phyloP scores from a whole-genome alignment of 164 flowering plant genomes.

The Amborella trichopoda region DNA sequence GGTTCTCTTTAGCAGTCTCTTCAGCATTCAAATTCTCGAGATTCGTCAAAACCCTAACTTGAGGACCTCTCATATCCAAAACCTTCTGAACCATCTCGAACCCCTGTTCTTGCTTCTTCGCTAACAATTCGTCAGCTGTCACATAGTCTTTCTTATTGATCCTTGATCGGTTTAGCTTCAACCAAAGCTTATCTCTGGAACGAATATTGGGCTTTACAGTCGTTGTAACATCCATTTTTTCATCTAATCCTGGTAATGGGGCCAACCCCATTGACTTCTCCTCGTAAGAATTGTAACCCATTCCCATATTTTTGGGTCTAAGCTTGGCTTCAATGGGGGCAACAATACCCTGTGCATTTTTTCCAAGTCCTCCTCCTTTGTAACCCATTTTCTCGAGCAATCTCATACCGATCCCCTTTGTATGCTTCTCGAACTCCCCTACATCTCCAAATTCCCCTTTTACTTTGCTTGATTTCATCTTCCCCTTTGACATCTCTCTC shows the following conservation, averaged over 20 bases:
- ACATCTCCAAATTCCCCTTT: slow-evolving; percentile 19
- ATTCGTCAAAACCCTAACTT: slow-evolving; percentile 72
- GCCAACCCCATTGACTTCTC: slow-evolving; percentile 21
- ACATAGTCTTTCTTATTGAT: slow-evolving; percentile 28
- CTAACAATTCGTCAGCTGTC: slow-evolving; percentile 66
- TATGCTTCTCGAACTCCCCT: slow-evolving; percentile 63
- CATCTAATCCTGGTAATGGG: slow-evolving; percentile 20
- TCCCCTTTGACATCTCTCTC: slow-evolving; percentile 13
- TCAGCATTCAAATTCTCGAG: slow-evolving; percentile 74
- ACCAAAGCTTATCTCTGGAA: slow-evolving; percentile 42
- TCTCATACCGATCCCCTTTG: slow-evolving; percentile 75
- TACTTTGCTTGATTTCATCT: slow-evolving; percentile 15
- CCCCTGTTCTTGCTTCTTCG: slow-evolving; percentile 53
- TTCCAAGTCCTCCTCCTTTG: slow-evolving; percentile 82
- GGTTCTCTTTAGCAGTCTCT: slow-evolving; percentile 53
- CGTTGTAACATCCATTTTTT: slow-evolving; percentile 27
- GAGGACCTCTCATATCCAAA: slow-evolving; percentile 89
- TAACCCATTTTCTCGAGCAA: slow-evolving; percentile 84
- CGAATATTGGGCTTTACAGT: slow-evolving; percentile 8
- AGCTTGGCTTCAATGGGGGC: slow-evolving; percentile 67
- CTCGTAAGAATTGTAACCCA: slow-evolving; percentile 70
- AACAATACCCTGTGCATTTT: slow-evolving; percentile 75
- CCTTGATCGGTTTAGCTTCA: slow-evolving; percentile 28
- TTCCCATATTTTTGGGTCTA: slow-evolving; percentile 77
- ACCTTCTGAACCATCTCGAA: slow-evolving; percentile 62